Evolutionary conservation across 306 rosid genomes (phyloP), one percentile per base, ranked within the genome.

Genomic region (Vigna unguiculata): DNA sequence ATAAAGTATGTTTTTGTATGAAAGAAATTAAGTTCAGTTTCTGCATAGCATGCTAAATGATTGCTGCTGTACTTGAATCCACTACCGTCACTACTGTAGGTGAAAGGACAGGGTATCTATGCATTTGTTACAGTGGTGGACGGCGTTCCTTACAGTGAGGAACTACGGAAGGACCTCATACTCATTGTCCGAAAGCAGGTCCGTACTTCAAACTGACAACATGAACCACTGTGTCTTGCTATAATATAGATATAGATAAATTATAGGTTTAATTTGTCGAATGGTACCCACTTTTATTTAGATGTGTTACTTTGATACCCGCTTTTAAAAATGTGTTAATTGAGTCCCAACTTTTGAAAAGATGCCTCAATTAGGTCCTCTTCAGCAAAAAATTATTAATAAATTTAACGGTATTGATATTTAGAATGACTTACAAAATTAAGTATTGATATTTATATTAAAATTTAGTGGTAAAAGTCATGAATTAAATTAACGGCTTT

Each of bases 51-150:
- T 32, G 41, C 64, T 66, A 30, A 16, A 62, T 77, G 69, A 76
- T 65, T 59, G 66, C 34, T 40, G 62, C 49, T 69, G 59, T 66
- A 69, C 74, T 69, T 83, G 30, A 83, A 66, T 47, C 78, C 74
- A 58, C 59, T 60, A 21, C 60, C 74, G 45, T 80, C 69, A 54
- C 48, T 71, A 43, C 36, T 78, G 85, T 76, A 96, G 99, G 97
- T 96, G 71, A 96, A 96, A 86, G 99, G 99, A 43, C 99, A 96
- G 81, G 90, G 93, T 69, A 91, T 96, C 71, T 96, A 92, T 75
- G 99, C 99, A 69, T 96, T 92, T 87, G 93, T 96, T 60, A 88
- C 98, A 30, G 85, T 96, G 59, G 90, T 92, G 67, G 98, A 91
- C 1, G 96, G 99, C 67, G 96, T 89, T 76, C 87, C 93, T 59